Evolutionary conservation across 805 yeast genomes (phyloP).

Genomic region (Saccharomycopsis oosterbeekiorum): DNA sequence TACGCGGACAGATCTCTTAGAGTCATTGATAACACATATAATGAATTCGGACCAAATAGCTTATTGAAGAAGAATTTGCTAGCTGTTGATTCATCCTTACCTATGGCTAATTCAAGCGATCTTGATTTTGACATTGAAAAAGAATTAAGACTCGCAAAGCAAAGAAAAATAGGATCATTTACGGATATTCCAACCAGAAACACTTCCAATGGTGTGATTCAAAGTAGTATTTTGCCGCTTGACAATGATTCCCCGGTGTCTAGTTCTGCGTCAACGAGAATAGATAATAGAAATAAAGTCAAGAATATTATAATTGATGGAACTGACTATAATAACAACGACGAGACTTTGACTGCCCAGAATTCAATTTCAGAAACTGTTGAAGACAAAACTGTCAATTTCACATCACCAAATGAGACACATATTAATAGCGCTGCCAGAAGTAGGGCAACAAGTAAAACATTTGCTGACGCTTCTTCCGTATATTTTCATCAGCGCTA

Average conservation of each 20-base stretch:
- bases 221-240: not conserved
- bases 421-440: not conserved
- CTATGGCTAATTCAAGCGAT: not conserved
- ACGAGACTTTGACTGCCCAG: not conserved
- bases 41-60: not conserved
- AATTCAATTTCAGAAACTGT: not conserved
- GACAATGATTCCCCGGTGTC: not conserved
- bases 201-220: not conserved
- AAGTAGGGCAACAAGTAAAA: not conserved
- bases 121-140: not conserved
- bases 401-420: not conserved
- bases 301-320: not conserved
- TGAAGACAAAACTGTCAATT: not conserved
- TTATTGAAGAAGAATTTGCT: not conserved
- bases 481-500: constrained; percentile 16
- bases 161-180: not conserved
- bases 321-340: not conserved
- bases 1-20: not conserved
- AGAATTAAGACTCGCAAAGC: not conserved
- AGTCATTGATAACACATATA: not conserved
- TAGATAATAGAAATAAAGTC: not conserved
- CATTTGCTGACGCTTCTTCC: not conserved
- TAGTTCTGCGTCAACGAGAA: not conserved
- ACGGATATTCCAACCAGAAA: not conserved
- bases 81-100: not conserved